Evolutionary conservation across 208 protist species (phyloP).

Genomic region (Balamuthia mandrillaris): DNA sequence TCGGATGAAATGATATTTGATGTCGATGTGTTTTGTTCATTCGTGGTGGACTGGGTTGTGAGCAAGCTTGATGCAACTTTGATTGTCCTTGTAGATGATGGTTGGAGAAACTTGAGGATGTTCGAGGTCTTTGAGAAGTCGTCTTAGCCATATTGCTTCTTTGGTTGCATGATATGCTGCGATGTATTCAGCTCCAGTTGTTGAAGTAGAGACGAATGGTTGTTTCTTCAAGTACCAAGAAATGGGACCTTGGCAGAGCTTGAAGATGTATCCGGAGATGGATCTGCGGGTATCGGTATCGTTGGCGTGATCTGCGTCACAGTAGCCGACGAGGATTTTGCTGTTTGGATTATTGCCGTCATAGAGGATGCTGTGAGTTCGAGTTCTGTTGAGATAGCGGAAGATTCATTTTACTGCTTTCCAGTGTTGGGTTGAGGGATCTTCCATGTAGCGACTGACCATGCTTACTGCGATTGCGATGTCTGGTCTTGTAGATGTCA

Average conservation of each 20-base stretch:
- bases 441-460: neutral
- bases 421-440: neutral
- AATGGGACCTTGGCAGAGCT: neutral
- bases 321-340: neutral
- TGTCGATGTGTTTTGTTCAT: neutral
- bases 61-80: neutral
- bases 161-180: neutral
- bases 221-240: neutral
- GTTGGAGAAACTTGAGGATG: too few species aligned
- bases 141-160: neutral
- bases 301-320: neutral
- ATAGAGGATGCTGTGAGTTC: neutral
- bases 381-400: neutral
- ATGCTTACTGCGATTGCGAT: neutral
- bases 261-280: neutral
- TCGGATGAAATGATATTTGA: neutral
- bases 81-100: neutral
- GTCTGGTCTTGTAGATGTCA: neutral
- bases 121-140: neutral
- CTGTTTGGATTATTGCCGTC: neutral
- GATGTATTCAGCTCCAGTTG: neutral
- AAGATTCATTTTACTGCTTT: neutral
- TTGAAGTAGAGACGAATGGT: neutral
- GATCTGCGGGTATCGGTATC: neutral
- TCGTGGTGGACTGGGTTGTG: neutral